Conservation (phyloP, 116 monocot genomes). For the Trichopus zeylanicus region DNA sequence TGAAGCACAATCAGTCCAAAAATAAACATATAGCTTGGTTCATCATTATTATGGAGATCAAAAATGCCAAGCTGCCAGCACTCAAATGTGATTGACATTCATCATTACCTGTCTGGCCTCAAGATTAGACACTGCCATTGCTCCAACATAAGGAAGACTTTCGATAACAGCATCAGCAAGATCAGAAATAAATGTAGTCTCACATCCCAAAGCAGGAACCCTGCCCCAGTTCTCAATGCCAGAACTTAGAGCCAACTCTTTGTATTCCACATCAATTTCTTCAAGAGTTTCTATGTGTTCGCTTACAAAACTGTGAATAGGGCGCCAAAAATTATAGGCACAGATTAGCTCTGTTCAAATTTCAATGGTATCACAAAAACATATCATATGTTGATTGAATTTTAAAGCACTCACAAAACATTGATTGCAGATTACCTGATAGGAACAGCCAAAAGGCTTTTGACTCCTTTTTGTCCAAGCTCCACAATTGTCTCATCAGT, state of each 20-base stretch:
- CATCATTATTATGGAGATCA: too few species aligned
- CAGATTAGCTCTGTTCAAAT: too few species aligned
- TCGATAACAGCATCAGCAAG: slow-evolving; percentile 90
- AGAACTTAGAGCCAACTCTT: slow-evolving; percentile 62
- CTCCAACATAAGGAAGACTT: slow-evolving; percentile 89
- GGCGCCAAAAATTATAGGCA: too few species aligned
- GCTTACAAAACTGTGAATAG: slow-evolving; percentile 81
- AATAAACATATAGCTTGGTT: too few species aligned
- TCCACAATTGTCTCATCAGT: slow-evolving; percentile 93
- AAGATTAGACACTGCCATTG: slow-evolving; percentile 77
- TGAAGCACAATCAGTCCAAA: too few species aligned
- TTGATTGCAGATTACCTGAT: slow-evolving; percentile 49
- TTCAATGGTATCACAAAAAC: too few species aligned
- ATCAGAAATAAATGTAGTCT: slow-evolving; percentile 78
- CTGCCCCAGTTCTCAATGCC: slow-evolving; percentile 72
- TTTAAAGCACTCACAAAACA: neutral
- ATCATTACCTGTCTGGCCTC: slow-evolving; percentile 95
- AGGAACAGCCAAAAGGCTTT: slow-evolving; percentile 87
- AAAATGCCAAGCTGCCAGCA: too few species aligned
- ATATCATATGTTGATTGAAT: neutral
- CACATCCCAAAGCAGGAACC: slow-evolving; percentile 90
- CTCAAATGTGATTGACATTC: neutral
- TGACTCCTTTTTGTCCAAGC: slow-evolving; percentile 79
- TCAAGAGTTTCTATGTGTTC: slow-evolving; percentile 95
- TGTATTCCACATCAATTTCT: slow-evolving; percentile 92